Conservation (phyloP, 2,329 filamentous ascomycete species). For the Paraconiothyrium sp. region DNA sequence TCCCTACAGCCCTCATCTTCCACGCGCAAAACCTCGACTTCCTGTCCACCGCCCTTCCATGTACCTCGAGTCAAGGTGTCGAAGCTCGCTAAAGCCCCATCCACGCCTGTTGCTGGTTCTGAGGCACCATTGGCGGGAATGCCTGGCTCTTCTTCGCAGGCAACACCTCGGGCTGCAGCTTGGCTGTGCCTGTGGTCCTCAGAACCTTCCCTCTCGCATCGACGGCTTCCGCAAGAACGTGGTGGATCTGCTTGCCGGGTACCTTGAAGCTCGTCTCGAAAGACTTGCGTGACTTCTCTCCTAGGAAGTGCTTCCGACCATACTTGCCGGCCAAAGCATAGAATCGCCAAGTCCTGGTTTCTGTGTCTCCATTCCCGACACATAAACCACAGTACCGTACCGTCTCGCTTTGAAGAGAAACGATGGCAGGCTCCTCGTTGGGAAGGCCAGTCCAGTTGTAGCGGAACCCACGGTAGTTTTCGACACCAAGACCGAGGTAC, state of each 20-base stretch:
- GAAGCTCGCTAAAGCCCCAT: slow-evolving; percentile 6
- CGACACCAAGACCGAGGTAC: slow-evolving; percentile 41
- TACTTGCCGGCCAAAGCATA: slow-evolving; percentile 37
- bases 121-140: slow-evolving; percentile 19
- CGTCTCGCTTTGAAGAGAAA: slow-evolving; percentile 29
- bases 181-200: slow-evolving; percentile 19
- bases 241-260: slow-evolving; percentile 14
- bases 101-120: slow-evolving; percentile 2
- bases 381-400: slow-evolving; percentile 34
- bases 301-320: slow-evolving; percentile 20
- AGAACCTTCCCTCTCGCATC: slow-evolving; percentile 24
- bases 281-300: slow-evolving; percentile 21
- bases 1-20: background rate
- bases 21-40: background rate
- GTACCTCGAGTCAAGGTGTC: background rate
- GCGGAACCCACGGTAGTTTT: slow-evolving; percentile 53
- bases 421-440: slow-evolving; percentile 31
- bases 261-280: slow-evolving; percentile 30
- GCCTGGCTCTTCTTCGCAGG: slow-evolving; percentile 17
- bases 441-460: slow-evolving; percentile 38
- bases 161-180: slow-evolving; percentile 23
- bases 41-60: background rate
- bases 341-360: slow-evolving; percentile 41
- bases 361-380: slow-evolving; percentile 42
- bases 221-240: slow-evolving; percentile 27